A percentile compares a stretch with the other conserved stretches of the same genome.
Evolutionary conservation across 257 asterid species (phyloP).

Genomic region (Agastache rugosa): DNA sequence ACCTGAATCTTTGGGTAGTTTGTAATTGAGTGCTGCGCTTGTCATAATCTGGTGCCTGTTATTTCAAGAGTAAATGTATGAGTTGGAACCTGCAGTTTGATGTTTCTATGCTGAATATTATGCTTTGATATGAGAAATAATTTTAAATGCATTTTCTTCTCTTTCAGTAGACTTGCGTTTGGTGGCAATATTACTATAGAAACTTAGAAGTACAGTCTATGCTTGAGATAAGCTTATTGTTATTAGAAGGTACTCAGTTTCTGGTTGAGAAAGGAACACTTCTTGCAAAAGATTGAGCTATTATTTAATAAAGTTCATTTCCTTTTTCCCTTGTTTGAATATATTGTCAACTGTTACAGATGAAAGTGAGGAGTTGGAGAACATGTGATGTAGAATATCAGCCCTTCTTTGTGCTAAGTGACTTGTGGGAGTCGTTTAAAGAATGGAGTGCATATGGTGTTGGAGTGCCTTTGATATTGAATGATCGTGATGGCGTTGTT

Average conservation of each 20-base stretch:
- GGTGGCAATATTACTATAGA: background rate
- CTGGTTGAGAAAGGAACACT: background rate
- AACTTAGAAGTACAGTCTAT: background rate
- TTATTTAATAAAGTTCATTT: too few relatives aligned
- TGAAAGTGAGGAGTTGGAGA: slow-evolving; percentile 73
- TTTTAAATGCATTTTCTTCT: background rate
- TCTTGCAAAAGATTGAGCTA: too few relatives aligned
- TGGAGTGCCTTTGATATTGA: slow-evolving; percentile 90
- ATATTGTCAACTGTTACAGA: slow-evolving; percentile 50
- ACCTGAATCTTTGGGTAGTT: background rate
- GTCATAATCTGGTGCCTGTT: background rate
- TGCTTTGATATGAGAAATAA: background rate
- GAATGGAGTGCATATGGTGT: slow-evolving; percentile 99
- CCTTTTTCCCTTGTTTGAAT: background rate
- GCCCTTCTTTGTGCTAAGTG: slow-evolving; percentile 81
- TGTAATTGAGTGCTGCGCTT: background rate
- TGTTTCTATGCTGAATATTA: background rate
- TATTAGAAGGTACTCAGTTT: background rate
- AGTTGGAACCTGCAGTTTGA: background rate
- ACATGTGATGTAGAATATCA: slow-evolving; percentile 61
- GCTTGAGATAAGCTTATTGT: background rate
- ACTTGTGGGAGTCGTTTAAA: slow-evolving; percentile 88
- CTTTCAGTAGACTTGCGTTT: background rate
- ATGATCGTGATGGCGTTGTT: slow-evolving; percentile 72
- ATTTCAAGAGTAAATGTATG: background rate